A percentile compares a stretch with the other conserved stretches of the same genome.
These are phyloP conservation scores for Xerocomus minutiporus DNA, from an alignment of 1,284 basidiomycete genomes.

Conservation along the genomic window DNA sequence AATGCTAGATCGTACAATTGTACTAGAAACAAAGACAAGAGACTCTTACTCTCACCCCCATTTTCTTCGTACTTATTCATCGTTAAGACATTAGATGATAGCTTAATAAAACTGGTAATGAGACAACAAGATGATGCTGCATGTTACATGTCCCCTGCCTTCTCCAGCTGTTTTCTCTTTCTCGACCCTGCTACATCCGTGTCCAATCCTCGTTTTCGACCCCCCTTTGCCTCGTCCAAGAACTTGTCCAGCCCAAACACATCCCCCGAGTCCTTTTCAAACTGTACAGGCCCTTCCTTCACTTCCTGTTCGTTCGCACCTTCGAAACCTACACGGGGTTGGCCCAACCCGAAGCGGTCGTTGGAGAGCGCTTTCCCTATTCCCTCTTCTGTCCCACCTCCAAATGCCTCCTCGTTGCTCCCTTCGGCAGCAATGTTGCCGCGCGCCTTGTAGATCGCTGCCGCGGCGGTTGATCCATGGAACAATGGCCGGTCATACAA, in stretches of 20 bases:
- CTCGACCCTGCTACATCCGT: slow-evolving; percentile 65
- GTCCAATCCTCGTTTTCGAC: slow-evolving; percentile 85
- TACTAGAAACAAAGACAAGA: no score
- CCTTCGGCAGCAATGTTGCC: slow-evolving; percentile 67
- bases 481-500: slow-evolving; percentile 95
- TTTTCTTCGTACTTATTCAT: no score
- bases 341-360: slow-evolving; percentile 92
- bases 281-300: slow-evolving; percentile 94
- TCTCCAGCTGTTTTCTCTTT: slow-evolving; percentile 71
- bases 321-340: slow-evolving; percentile 82
- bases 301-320: slow-evolving; percentile 81
- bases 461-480: slow-evolving; percentile 91
- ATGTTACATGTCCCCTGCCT: slow-evolving; percentile 55
- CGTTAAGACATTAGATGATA: no score
- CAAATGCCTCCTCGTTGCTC: slow-evolving; percentile 85
- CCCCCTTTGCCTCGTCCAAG: slow-evolving; percentile 93
- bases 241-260: slow-evolving; percentile 99
- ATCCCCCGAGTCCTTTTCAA: slow-evolving; percentile 95
- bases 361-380: slow-evolving; percentile 87
- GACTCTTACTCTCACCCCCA: no score
- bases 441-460: slow-evolving; percentile 94
- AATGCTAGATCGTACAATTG: no score
- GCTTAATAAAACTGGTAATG: no score
- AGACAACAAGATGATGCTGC: not conserved
- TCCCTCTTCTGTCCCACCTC: slow-evolving; percentile 92